These are phyloP conservation scores for Lepidium aucheri DNA, from an alignment of 345 rosid species.

Conservation along the genomic window DNA sequence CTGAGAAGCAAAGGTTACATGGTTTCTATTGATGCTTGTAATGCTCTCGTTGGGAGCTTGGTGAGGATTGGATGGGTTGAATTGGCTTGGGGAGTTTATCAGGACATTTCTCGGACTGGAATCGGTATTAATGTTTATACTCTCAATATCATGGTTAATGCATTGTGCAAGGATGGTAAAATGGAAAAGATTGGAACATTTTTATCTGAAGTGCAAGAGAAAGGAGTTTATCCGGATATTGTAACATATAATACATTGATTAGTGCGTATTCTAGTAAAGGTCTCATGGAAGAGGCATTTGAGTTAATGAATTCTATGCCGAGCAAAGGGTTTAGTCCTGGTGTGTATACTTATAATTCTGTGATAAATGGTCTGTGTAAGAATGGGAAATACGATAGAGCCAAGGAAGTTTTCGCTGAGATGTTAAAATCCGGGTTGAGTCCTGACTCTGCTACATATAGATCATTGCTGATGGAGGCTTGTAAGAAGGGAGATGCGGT, in stretches of 20 bases:
- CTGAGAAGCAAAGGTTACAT: constrained; percentile 32
- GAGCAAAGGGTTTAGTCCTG: constrained; percentile 54
- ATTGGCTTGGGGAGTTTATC: constrained; percentile 52
- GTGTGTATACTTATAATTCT: constrained; percentile 56
- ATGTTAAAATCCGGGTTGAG: constrained; percentile 47
- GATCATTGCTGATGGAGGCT: constrained; percentile 57
- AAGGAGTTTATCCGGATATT: constrained; percentile 48
- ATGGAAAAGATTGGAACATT: constrained; percentile 37
- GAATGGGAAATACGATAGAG: constrained; percentile 41
- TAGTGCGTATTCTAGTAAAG: constrained; percentile 56
- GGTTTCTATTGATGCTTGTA: constrained; percentile 55
- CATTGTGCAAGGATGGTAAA: constrained; percentile 66
- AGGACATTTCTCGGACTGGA: constrained; percentile 27
- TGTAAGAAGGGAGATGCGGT: constrained; percentile 45
- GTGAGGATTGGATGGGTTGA: constrained; percentile 63
- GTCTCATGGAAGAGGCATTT: constrained; percentile 54
- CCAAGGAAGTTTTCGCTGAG: constrained; percentile 51
- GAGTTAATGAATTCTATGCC: constrained; percentile 49
- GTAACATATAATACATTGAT: constrained; percentile 73
- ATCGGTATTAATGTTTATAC: constrained; percentile 39
- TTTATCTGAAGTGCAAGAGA: constrained; percentile 43
- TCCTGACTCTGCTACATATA: constrained; percentile 63
- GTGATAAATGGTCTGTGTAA: constrained; percentile 60
- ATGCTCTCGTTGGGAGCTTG: constrained; percentile 61
- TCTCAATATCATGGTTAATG: constrained; percentile 83